Conservation (phyloP, 2,329 filamentous ascomycete genomes). For the Penicillium sp. region DNA sequence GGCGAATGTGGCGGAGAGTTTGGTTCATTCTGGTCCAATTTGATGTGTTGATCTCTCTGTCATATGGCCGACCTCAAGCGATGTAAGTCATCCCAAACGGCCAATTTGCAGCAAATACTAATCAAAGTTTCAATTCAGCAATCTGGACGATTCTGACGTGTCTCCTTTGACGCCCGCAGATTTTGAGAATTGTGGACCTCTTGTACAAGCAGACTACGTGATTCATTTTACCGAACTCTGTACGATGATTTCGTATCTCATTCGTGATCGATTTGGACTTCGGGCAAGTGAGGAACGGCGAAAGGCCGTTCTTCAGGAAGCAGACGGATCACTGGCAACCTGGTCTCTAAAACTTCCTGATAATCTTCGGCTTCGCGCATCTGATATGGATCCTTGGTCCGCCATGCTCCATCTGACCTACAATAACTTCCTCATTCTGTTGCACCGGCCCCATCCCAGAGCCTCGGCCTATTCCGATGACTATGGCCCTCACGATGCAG, state of each 20-base stretch:
- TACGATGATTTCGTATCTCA: conserved; percentile 50
- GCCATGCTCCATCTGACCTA: conserved; percentile 48
- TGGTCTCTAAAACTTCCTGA: conserved; percentile 46
- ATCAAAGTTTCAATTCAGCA: conserved; percentile 26
- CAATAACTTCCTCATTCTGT: conserved; percentile 48
- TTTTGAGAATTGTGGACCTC: conserved; percentile 49
- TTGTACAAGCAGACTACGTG: conserved; percentile 47
- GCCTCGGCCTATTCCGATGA: conserved; percentile 46
- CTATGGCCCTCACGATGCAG: conserved; percentile 47
- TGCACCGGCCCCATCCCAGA: conserved; percentile 47
- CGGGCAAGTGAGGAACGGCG: conserved; percentile 42
- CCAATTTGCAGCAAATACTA: not conserved
- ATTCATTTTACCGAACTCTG: conserved; percentile 54
- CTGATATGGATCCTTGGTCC: conserved; percentile 46
- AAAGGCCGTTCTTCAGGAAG: conserved; percentile 44
- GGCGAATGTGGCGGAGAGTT: conserved; percentile 46
- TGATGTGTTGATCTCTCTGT: conserved; percentile 46
- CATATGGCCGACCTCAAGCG: conserved; percentile 54
- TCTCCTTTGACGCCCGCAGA: conserved; percentile 46
- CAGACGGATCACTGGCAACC: conserved; percentile 44
- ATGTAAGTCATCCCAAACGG: conserved; percentile 38
- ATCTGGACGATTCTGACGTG: conserved; percentile 54
- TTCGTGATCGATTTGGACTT: conserved; percentile 45
- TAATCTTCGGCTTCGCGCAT: conserved; percentile 41
- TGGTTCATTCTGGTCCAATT: conserved; percentile 49